Evolutionary conservation across 202 grass and related monocot species (phyloP), one percentile per base, ranked within the genome.

Genomic region (Eragrostis tef): DNA sequence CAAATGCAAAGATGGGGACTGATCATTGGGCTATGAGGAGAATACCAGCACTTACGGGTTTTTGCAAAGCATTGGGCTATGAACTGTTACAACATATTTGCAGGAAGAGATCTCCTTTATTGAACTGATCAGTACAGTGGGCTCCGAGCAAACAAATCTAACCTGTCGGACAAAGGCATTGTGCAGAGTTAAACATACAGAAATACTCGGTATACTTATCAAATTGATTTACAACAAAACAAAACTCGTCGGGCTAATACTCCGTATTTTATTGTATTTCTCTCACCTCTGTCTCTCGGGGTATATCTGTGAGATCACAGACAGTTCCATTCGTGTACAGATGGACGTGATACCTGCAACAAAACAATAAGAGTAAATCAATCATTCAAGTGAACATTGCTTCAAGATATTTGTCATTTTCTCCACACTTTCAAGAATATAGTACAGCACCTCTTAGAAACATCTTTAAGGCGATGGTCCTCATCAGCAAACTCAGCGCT

Each of bases 101-200:
- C 96, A 99, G 22, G 93, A 96, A 79, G 96, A 93, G 29, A 91
- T 93, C 81, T 99, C 93, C 73, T 99, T 99, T 84, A 99, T 81
- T 9, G 93, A 99, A 51, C 89, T 94, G 51, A 99, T 96, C 49
- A 88, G 60, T 13, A 96, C 89, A 70, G 81, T 75, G 19, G 81
- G 74, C 31, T 93, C 91, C 0, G 93, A 87, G 76, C 96, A 99
- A 24, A 99, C 81, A 91, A 93, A 99, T 62, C 93, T 88, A 83
- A 96, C 93, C 93, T 99, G 88, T 34, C 69, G 65, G 44, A 64
- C 80, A 58, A 84, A 88, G 15, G 67, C 1, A 54, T 20, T 22
- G 22, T 26, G 64, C 36, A 10, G 46, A 41, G 48, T 71, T 11
- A 84, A 85, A 76, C 34, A 7, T 67, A 66, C 3, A 54, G 29